Base-by-base conservation (phyloP, 2,329 filamentous ascomycete species). In the Epichloe scottii region DNA sequence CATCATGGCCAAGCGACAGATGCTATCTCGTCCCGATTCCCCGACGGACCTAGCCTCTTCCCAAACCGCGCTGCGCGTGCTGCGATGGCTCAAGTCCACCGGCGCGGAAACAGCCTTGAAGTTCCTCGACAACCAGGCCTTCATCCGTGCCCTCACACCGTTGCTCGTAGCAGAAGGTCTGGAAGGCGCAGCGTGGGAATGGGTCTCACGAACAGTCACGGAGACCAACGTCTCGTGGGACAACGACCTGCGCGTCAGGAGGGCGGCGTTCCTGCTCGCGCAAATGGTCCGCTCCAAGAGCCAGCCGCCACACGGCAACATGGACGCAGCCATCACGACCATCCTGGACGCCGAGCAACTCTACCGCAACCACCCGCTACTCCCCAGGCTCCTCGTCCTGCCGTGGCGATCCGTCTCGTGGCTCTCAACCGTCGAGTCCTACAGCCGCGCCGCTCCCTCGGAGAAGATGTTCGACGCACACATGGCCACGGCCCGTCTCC, bases 91-190 rank as follows among this genome's bases (percentile, higher is more conserved):
- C 33, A 70, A 70, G 1, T 66, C 75, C 0, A 74, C 73, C 1
- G 75, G 76, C 2, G 59, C 68, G 2, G 74, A 78, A 54, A 64
- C 67, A 0, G 60, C 68, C 38, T 62, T 79, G 12, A 59, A 62
- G 1, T 80, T 81, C 49, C 60, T 78, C 5, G 57, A 63, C 17
- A 58, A 72, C 44, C 52, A 61, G 35, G 53, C 57, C n/a, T 66
- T 74, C 34, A 59, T 76, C 50, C 57, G 61, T 5, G 55, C 62
- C 4, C 61, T 82, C 3, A 57, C 72, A 6, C 69, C 69, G 1
- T 79, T 80, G 58, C 62, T 81, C 52, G 67, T 77, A 5, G 72
- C 73, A 7, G 77, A 81, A 56, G 70, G 68, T 2, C 62, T 76
- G 23, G 75, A 81, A 15, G 68, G 71, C 6, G 62, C 76, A 0